These are phyloP conservation scores for Kandelia obovata DNA, from an alignment of 345 rosid genomes.

Conservation along the genomic window DNA sequence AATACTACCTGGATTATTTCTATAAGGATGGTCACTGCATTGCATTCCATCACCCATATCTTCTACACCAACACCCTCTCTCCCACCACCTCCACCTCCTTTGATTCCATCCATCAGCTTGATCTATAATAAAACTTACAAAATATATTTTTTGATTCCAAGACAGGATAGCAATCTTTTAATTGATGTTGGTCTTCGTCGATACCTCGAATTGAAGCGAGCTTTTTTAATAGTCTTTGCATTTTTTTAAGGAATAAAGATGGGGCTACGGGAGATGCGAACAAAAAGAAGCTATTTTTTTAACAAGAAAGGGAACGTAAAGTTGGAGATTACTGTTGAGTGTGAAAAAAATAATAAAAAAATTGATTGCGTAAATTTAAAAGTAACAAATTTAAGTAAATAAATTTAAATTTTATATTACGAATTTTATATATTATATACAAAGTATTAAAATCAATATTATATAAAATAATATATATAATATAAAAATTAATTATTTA, in stretches of 20 bases:
- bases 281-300: conserved; percentile 1
- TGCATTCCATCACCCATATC: conserved; percentile 85
- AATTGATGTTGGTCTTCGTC: conserved; percentile 18
- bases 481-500: too few relatives aligned
- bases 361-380: too few relatives aligned
- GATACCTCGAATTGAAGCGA: background rate
- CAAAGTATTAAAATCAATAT: too few relatives aligned
- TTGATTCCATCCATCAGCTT: conserved; percentile 26
- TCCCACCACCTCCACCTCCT: conserved; percentile 22
- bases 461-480: too few relatives aligned
- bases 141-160: conserved; percentile 8
- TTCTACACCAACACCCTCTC: conserved; percentile 44
- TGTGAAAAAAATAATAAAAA: background rate
- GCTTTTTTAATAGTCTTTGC: conserved; percentile 4
- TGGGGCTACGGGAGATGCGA: conserved; percentile 16
- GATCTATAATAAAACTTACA: background rate
- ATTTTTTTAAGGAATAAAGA: conserved; percentile 22
- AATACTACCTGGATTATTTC: conserved; percentile 90
- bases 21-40: conserved; percentile 70
- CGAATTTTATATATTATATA: too few relatives aligned
- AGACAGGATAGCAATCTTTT: background rate
- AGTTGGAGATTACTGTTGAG: conserved; percentile 34
- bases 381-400: background rate
- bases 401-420: too few relatives aligned
- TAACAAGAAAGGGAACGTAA: conserved; percentile 12